A percentile compares a stretch with the other conserved stretches of the same genome.
These are phyloP conservation scores for Globisporangium middletonii DNA, from an alignment of 352 stramenopile genomes.

Conservation along the genomic window DNA sequence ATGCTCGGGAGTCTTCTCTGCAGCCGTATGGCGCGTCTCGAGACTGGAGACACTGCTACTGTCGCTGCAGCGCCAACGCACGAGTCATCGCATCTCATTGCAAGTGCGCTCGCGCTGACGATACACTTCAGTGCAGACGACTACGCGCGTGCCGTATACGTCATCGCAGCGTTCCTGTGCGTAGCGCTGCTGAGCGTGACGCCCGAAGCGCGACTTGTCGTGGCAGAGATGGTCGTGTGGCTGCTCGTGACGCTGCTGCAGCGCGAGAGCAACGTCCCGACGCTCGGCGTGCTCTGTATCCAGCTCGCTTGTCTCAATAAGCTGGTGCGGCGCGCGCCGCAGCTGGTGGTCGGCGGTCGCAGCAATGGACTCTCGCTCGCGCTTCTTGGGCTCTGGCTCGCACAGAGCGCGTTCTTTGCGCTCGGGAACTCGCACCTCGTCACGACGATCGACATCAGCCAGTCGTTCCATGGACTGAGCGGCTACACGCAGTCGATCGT, in stretches of 20 bases:
- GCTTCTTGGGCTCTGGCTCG: slow-evolving; percentile 36
- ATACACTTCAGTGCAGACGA: slow-evolving; percentile 22
- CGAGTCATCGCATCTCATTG: too few relatives aligned
- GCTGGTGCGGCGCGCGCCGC: slow-evolving; percentile 15
- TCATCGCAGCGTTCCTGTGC: slow-evolving; percentile 9
- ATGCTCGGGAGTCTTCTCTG: slow-evolving; percentile 20
- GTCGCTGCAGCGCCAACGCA: too few relatives aligned
- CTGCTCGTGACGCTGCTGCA: slow-evolving; percentile 55
- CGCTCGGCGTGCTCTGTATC: slow-evolving; percentile 45
- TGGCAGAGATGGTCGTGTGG: slow-evolving; percentile 54
- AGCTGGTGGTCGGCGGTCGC: not conserved
- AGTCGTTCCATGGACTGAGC: slow-evolving; percentile 76
- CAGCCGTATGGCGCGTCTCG: slow-evolving; percentile 8
- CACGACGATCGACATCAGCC: slow-evolving; percentile 86
- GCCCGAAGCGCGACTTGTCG: slow-evolving; percentile 8
- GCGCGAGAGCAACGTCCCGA: slow-evolving; percentile 50
- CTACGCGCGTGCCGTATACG: slow-evolving; percentile 49
- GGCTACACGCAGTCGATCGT: slow-evolving; percentile 83
- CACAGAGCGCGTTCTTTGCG: slow-evolving; percentile 74
- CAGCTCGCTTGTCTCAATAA: slow-evolving; percentile 28
- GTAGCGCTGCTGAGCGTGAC: slow-evolving; percentile 6
- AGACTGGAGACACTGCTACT: not conserved
- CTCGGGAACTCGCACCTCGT: slow-evolving; percentile 87
- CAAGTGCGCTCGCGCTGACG: not conserved
- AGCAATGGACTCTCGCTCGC: slow-evolving; percentile 14